Percentiles rank a stretch among this genome's conserved stretches.
phyloP scores from a whole-genome alignment of 148 eudicot species.

The Polygonum maritimum region DNA sequence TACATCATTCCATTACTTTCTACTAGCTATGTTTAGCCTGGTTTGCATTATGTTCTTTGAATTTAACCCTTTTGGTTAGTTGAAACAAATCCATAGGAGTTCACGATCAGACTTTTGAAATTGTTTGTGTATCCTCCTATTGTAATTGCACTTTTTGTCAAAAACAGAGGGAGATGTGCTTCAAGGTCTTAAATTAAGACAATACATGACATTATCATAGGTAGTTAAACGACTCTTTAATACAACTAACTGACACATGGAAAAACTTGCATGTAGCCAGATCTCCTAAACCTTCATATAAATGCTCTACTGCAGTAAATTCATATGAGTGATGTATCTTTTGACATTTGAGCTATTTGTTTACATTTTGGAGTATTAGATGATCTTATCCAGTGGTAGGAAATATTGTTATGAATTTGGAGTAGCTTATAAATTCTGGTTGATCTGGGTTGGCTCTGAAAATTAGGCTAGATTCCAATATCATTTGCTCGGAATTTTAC shows the following conservation, averaged over 20 bases:
- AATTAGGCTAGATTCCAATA: not conserved
- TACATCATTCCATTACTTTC: not conserved
- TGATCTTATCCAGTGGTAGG: not conserved
- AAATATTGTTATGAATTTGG: not conserved
- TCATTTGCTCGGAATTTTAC: not conserved
- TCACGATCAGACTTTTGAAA: not conserved
- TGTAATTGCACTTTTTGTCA: not conserved
- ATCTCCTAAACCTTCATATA: not conserved
- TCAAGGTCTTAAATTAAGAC: not conserved
- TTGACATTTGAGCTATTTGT: not conserved
- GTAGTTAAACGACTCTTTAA: not conserved
- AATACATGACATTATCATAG: not conserved
- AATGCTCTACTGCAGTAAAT: not conserved
- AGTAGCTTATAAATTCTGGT: not conserved
- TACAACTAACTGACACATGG: not conserved
- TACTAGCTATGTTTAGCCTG: not conserved
- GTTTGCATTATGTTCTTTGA: not conserved
- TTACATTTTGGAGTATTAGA: not conserved
- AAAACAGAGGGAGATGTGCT: not conserved
- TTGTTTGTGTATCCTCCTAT: not conserved
- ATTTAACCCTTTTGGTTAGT: not conserved
- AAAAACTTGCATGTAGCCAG: not conserved
- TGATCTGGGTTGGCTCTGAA: not conserved
- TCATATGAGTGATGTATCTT: not conserved
- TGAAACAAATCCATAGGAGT: not conserved